Evolutionary conservation across 1,284 basidiomycete genomes (phyloP), one percentile per base, ranked within the genome.

Genomic region (Tilletia indica): DNA sequence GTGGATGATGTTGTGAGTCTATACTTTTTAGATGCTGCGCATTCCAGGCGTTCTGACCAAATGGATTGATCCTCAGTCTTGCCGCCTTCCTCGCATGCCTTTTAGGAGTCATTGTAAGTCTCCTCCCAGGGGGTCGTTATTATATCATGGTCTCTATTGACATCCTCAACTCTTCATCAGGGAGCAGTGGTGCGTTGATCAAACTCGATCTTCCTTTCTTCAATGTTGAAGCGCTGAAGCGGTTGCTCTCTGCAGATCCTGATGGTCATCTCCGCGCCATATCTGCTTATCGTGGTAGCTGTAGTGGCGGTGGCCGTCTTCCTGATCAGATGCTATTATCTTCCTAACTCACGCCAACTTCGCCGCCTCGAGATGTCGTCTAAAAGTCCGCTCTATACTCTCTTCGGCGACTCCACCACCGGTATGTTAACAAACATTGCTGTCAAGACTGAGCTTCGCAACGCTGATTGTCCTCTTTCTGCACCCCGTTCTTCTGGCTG

Each of bases 341-440:
- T 76, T 11, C 79, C 79, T n/a, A 71, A 72, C 42, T 77, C 74
- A 49, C 70, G 78, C 16, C 77, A 79, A 68, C 70, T 80, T 3
- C 71, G 79, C 1, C 70, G 79, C 9, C 67, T 80, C 12, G 79
- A 80, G 54, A 77, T 78, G 73, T 74, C 76, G 0, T 67, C 72
- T 39, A 78, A 78, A 64, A 73, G 71, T 11, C 79, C 78, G 25
- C 71, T 80, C n/a, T 78, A 78, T 66, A 71, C 73, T 11, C 71
- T 74, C 19, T 76, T 79, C 42, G 72, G 72, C 5, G 78, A 80
- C 21, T 25, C 56, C 34, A 58, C 56, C 12, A 34, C 56, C 21
- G 56, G 56, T 58, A 14, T 31, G 56, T 25, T n/a, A 19, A 54
- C 51, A 54, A 3, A 54, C 47, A n/a, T n/a, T 49, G 12, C 25